Base-by-base conservation (phyloP, 371 early-diverging fungal species). In the Mortierella sp. region DNA sequence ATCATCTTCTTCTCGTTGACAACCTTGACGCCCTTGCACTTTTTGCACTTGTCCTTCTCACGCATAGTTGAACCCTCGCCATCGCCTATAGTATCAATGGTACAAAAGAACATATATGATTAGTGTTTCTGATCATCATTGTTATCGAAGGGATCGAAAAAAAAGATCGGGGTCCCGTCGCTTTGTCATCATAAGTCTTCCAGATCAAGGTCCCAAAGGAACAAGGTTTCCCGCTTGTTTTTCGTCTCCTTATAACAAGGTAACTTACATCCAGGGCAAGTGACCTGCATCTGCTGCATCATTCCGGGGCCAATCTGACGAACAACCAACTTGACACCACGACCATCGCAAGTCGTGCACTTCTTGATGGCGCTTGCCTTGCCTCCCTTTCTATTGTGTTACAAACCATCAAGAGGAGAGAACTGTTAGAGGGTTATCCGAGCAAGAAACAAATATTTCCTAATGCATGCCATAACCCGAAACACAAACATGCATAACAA, bases 211-310 rank as follows among this genome's bases (percentile, higher is more conserved):
- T 32, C 55, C 51, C 18, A 43, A 70, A 58, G 38, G 10, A 56
- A 32, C 76, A 83, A 56, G 60, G 78, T 16, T 51, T 68, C 8
- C 51, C 11, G 11, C 54, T n/a, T 32, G 38, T 54, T 54, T 24
- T 29, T 68, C 48, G 16, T 14, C 24, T 68, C 8, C 0, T 6
- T 68, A 8, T 35, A 68, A 48, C 16, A 35, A 18, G 35, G 18
- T 70, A 4, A 79, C 85, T 81, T 85, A 87, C 94, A 95, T 74
- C 92, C 90, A 43, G 87, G 87, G 89, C 95, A 95, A 29, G 91
- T 89, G 83, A 93, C 93, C 90, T 98, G 98, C 94, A 98, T 97
- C 90, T 98, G 99, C 91, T 99, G 99, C 94, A 99, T 96, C 94
- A 95, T 94, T 60, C 93, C 93, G 75, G 98, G 98, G 48, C 99